phyloP scores from a whole-genome alignment of 208 protist genomes.

The Trypanosomatidae sp. region DNA sequence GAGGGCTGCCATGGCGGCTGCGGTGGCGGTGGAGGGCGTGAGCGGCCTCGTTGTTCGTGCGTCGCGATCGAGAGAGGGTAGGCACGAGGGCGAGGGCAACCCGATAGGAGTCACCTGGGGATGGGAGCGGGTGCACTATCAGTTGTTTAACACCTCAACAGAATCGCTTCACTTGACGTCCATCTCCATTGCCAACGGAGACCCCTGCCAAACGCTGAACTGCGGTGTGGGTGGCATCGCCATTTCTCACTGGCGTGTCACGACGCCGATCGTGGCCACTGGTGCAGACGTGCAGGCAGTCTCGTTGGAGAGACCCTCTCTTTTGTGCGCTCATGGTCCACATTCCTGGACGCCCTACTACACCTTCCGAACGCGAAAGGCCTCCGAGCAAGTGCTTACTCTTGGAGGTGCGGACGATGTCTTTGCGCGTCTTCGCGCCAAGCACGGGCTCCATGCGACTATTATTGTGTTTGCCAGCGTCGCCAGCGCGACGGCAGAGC shows the following conservation, averaged over 20 bases:
- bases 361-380: constrained; percentile 1
- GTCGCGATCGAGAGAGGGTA: background rate
- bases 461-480: constrained; percentile 37
- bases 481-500: background rate
- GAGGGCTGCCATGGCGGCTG: background rate
- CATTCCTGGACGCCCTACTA: background rate
- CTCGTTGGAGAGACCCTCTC: background rate
- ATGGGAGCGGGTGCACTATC: constrained; percentile 18
- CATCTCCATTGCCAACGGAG: constrained; percentile 19
- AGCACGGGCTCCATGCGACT: constrained; percentile 6
- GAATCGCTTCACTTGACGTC: constrained; percentile 25
- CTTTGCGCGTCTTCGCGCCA: constrained; percentile 4
- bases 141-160: constrained; percentile 16
- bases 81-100: background rate
- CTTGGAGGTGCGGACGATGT: constrained; percentile 17
- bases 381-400: constrained; percentile 23
- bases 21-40: constrained; percentile 8
- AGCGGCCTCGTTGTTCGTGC: constrained; percentile 3
- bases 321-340: background rate
- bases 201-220: constrained; percentile 16
- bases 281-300: background rate
- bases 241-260: constrained; percentile 1
- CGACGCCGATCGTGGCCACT: background rate
- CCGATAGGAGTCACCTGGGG: background rate
- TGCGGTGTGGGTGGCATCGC: constrained; percentile 47